phyloP scores from a whole-genome alignment of 1,284 basidiomycete genomes.

The Papiliotrema fonsecae region DNA sequence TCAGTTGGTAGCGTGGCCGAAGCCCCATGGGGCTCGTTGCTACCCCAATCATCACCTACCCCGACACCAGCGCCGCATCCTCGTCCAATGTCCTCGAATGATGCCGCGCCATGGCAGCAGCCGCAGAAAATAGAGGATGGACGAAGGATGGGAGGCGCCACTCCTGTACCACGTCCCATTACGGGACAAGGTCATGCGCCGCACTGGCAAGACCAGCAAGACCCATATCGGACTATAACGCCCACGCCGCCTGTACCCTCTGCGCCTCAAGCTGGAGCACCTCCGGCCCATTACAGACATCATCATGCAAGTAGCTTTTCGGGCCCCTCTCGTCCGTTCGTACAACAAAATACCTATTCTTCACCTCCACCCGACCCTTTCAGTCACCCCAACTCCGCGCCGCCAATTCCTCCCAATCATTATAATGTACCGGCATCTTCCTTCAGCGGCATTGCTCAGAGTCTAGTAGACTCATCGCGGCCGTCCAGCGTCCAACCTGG shows the following conservation, averaged over 20 bases:
- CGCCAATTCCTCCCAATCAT: conserved; percentile 17
- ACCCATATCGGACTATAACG: conserved; percentile 1
- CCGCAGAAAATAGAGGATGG: conserved; percentile 6
- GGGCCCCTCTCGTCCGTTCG: conserved; percentile 7
- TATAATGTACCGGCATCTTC: conserved; percentile 26
- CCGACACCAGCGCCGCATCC: conserved; percentile 17
- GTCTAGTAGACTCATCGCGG: conserved; percentile 5
- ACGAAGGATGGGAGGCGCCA: conserved; percentile 4
- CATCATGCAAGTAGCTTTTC: conserved; percentile 27
- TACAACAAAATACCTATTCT: conserved; percentile 5
- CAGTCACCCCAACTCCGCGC: conserved; percentile 25
- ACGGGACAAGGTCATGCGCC: conserved; percentile 7
- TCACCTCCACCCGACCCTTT: conserved; percentile 18
- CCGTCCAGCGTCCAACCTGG: not conserved
- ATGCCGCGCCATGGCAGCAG: conserved; percentile 10
- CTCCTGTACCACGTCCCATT: conserved; percentile 10
- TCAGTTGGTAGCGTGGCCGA: conserved; percentile 25
- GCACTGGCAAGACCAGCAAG: not conserved
- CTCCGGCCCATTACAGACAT: not conserved
- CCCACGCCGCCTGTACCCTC: conserved; percentile 6
- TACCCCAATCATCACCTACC: conserved; percentile 23
- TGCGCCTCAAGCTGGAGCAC: conserved; percentile 3
- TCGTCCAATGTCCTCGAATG: conserved; percentile 23
- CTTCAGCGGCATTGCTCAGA: conserved; percentile 16
- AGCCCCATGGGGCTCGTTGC: conserved; percentile 30